Evolutionary conservation across 495 filamentous ascomycete genomes (phyloP), one percentile per base, ranked within the genome.

Genomic region (Saxispiralis lemnorum): DNA sequence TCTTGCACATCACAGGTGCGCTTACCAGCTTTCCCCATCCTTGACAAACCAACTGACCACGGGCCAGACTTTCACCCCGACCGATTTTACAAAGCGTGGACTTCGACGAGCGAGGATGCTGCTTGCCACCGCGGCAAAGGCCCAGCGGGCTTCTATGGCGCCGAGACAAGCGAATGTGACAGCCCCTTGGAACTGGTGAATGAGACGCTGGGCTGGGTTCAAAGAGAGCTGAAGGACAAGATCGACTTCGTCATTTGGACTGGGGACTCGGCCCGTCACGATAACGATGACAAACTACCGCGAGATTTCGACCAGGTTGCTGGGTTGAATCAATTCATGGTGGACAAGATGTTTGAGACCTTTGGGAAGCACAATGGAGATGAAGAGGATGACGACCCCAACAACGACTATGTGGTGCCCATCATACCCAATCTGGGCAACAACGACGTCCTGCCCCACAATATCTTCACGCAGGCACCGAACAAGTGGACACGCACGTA

Each of bases 241-340:
- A 70, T 99, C 41, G 89, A 99, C 61, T 99, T 99, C 56, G 79
- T 96, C 32, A 66, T 99, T 40, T 99, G 92, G 92, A 96, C 92
- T 0, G 89, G 89, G 43, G 89, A 99, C 59, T 93, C 83, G 16
- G 88, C 84, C 24, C 75, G 92, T 46, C 89, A 97, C 59, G 89
- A 95, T 59, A 93, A 79, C 61, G 89, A 97, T 55, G 85, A 87
- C 56, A 58, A 71, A 32, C 72, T 81, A 14, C 89, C 89, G 14
- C 79, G 89, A 39, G 79, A 66, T 14, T 63, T 72, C 32, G 61
- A 68, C 10, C 79, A 96, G 57, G 76, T 99, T 12, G 56, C 87
- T 2, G 59, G 72, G 32, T 67, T 81, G 43, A 99, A 99, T 57
- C 58, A 70, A 24, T 66, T 74, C 51, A 67, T 94, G 38, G 79